Conservation (phyloP, 495 filamentous ascomycete genomes). For the Hypoxylon perforatum region DNA sequence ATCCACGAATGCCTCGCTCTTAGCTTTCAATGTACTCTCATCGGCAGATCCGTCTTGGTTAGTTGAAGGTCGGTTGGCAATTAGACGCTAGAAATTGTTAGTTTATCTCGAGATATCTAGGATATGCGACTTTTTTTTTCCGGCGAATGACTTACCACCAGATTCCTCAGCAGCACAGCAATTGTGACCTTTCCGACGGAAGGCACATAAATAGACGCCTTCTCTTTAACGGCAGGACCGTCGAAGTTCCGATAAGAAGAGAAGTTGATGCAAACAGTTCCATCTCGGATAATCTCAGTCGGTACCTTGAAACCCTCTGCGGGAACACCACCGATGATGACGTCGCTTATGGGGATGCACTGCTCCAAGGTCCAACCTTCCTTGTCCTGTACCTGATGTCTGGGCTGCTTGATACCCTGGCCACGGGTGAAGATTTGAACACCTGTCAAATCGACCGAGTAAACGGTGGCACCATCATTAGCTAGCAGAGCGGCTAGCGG, state of each 20-base stretch:
- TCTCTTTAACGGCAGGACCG: constrained; percentile 82
- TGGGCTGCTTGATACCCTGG: constrained; percentile 78
- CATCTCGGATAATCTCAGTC: constrained; percentile 80
- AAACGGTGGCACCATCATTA: constrained; percentile 95
- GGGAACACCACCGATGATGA: constrained; percentile 95
- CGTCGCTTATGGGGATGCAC: constrained; percentile 86
- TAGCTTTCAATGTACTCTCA: constrained; percentile 46
- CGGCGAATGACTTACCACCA: constrained; percentile 72
- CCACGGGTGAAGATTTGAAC: constrained; percentile 94
- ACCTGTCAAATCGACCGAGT: constrained; percentile 90
- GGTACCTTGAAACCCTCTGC: constrained; percentile 87
- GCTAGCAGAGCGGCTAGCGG: constrained; percentile 94
- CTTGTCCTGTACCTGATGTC: constrained; percentile 85
- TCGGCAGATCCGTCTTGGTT: constrained; percentile 44
- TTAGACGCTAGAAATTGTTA: constrained; percentile 47
- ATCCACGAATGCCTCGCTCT: constrained; percentile 52
- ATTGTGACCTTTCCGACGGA: constrained; percentile 98
- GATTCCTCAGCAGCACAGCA: constrained; percentile 86
- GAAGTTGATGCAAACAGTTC: constrained; percentile 97
- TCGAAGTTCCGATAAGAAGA: constrained; percentile 96
- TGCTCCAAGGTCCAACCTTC: constrained; percentile 79
- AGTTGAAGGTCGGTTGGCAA: constrained; percentile 54
- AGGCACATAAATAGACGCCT: constrained; percentile 95
- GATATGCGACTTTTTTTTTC: too few relatives aligned
- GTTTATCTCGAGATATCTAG: background rate